Percentiles rank a stretch among this genome's conserved stretches.
These are phyloP conservation scores for Rhizophora apiculata DNA, from an alignment of 345 rosid genomes.

Conservation along the genomic window DNA sequence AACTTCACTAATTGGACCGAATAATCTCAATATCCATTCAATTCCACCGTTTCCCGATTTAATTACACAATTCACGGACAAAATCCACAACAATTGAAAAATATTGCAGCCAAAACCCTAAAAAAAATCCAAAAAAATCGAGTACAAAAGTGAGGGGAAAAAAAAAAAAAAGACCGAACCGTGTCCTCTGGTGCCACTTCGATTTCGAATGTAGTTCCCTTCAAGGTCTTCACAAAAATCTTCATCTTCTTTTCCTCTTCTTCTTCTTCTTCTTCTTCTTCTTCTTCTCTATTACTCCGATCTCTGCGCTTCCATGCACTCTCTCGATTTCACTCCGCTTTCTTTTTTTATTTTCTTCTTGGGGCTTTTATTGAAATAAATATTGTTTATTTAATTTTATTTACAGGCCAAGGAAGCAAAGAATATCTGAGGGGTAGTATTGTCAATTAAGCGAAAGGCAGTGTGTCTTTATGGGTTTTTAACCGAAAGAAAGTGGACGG, in stretches of 20 bases:
- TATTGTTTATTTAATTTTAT: background rate
- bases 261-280: background rate
- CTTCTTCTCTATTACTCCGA: constrained; percentile 4
- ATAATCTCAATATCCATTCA: no score
- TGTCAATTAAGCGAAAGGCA: background rate
- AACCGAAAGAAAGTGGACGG: background rate
- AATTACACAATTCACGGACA: no score
- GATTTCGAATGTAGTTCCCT: constrained; percentile 63
- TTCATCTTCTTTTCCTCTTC: constrained; percentile 43
- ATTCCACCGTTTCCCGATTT: no score
- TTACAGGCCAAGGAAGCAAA: background rate
- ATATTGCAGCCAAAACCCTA: background rate
- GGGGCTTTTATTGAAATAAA: background rate
- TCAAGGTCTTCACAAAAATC: constrained; percentile 73
- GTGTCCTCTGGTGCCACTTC: constrained; percentile 61
- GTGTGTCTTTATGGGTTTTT: no score
- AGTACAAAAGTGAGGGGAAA: background rate
- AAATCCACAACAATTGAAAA: no score
- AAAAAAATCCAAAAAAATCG: background rate
- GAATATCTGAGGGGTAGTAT: constrained; percentile 16
- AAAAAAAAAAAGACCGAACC: constrained; percentile 26
- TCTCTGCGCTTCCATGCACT: constrained; percentile 11
- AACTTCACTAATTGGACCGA: no score
- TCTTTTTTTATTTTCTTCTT: background rate
- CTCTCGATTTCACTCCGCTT: constrained; percentile 13